A percentile compares a stretch with the other conserved stretches of the same genome.
phyloP scores from a whole-genome alignment of 345 rosid species.

The Crucihimalaya himalaica region DNA sequence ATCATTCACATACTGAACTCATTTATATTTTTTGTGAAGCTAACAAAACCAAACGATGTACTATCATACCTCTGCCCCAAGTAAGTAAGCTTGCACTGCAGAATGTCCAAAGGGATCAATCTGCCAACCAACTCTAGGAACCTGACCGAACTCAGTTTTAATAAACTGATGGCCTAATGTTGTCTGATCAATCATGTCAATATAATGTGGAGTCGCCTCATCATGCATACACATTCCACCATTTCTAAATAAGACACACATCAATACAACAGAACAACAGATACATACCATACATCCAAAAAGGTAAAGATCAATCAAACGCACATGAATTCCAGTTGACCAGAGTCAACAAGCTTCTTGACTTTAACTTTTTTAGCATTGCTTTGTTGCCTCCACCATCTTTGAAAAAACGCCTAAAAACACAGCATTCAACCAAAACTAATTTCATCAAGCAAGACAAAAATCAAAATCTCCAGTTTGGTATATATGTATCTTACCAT shows the following conservation, averaged over 20 bases:
- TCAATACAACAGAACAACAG: constrained; percentile 16
- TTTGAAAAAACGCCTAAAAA: constrained; percentile 82
- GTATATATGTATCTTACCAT: constrained; percentile 46
- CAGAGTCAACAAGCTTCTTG: constrained; percentile 77
- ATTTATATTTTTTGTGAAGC: not conserved
- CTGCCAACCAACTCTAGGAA: constrained; percentile 99
- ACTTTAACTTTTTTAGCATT: constrained; percentile 65
- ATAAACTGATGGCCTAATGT: constrained; percentile 84
- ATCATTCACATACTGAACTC: not conserved
- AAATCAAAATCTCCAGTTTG: not conserved
- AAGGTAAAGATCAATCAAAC: constrained; percentile 20
- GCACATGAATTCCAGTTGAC: constrained; percentile 94
- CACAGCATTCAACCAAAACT: not conserved
- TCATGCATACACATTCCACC: constrained; percentile 97
- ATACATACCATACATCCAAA: not conserved
- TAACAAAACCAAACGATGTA: not conserved
- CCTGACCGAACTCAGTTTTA: constrained; percentile 73
- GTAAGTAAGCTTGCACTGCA: constrained; percentile 90
- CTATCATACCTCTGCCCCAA: constrained; percentile 80
- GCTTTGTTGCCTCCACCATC: constrained; percentile 99
- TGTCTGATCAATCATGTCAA: constrained; percentile 95
- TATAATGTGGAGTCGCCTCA: constrained; percentile 88
- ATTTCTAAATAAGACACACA: constrained; percentile 53
- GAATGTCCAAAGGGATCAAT: constrained; percentile 97
- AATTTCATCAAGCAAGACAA: not conserved